A percentile compares a stretch with the other conserved stretches of the same genome.
Conservation (phyloP, 148 eudicot species). For the Polygonum aviculare region DNA sequence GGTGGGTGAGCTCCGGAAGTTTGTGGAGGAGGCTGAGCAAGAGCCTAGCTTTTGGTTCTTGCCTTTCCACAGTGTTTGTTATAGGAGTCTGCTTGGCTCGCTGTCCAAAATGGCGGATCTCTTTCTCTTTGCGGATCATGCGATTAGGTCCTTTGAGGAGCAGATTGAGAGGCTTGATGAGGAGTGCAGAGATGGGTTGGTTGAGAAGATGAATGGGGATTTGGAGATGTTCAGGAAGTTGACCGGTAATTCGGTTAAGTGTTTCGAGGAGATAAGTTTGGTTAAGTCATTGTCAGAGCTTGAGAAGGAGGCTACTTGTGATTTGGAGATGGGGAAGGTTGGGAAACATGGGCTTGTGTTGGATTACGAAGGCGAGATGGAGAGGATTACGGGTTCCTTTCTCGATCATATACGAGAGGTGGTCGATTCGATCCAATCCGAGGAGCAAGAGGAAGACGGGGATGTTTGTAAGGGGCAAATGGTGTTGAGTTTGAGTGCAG, state of each 20-base stretch:
- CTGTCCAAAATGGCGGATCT: slow-evolving; percentile 41
- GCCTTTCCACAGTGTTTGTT: slow-evolving; percentile 51
- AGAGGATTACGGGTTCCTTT: slow-evolving; percentile 26
- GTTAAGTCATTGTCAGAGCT: slow-evolving; percentile 40
- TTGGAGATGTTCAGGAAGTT: slow-evolving; percentile 30
- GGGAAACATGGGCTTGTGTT: slow-evolving; percentile 9
- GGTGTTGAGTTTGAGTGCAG: slow-evolving; percentile 38
- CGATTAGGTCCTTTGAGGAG: slow-evolving; percentile 30
- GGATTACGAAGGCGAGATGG: slow-evolving; percentile 28
- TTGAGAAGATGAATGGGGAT: slow-evolving; percentile 34
- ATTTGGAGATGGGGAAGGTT: slow-evolving; percentile 50
- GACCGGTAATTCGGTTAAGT: slow-evolving; percentile 30
- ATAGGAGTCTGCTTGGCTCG: slow-evolving; percentile 37
- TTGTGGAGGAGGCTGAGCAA: slow-evolving; percentile 51
- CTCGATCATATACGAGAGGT: slow-evolving; percentile 30
- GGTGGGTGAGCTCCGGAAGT: slow-evolving; percentile 34
- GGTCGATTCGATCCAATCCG: slow-evolving; percentile 16
- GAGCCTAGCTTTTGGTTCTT: slow-evolving; percentile 79
- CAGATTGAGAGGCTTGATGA: slow-evolving; percentile 19
- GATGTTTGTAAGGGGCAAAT: slow-evolving; percentile 15
- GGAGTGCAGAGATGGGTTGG: slow-evolving; percentile 16
- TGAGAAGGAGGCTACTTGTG: slow-evolving; percentile 30
- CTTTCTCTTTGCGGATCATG: slow-evolving; percentile 31
- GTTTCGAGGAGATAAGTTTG: slow-evolving; percentile 33
- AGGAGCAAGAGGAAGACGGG: slow-evolving; percentile 17